Evolutionary conservation across 805 yeast genomes (phyloP).

Genomic region (Wickerhamiella bombiphila): DNA sequence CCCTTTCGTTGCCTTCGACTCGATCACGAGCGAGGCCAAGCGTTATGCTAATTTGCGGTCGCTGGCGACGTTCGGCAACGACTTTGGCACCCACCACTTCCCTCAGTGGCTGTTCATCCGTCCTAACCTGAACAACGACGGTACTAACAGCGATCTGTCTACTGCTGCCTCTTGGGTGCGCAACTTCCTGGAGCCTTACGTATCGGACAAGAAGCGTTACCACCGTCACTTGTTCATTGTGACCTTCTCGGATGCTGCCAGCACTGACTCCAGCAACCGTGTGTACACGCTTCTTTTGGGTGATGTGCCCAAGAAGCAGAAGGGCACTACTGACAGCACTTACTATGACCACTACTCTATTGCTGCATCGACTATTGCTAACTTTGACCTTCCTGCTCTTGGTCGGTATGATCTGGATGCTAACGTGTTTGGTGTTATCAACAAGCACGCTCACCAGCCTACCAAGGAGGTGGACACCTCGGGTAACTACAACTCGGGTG

Average conservation of each 20-base stretch:
- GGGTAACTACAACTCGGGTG: conserved; percentile 18
- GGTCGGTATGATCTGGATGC: conserved; percentile 40
- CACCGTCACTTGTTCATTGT: conserved; percentile 35
- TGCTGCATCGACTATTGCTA: conserved; percentile 35
- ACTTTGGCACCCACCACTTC: conserved; percentile 27
- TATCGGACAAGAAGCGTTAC: conserved; percentile 26
- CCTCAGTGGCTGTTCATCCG: conserved; percentile 42
- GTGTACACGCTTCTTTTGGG: conserved; percentile 35
- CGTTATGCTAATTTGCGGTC: conserved; percentile 34
- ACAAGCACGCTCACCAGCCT: conserved; percentile 20
- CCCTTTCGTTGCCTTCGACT: conserved; percentile 33
- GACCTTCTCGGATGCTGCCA: conserved; percentile 38
- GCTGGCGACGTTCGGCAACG: conserved; percentile 31
- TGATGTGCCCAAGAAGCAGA: conserved; percentile 30
- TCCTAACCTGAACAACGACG: conserved; percentile 41
- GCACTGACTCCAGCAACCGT: conserved; percentile 30
- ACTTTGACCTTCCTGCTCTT: conserved; percentile 35
- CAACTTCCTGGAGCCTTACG: conserved; percentile 30
- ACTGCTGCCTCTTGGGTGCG: conserved; percentile 35
- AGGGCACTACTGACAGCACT: conserved; percentile 33
- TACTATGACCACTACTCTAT: conserved; percentile 41
- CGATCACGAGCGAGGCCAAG: conserved; percentile 24
- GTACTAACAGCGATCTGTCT: conserved; percentile 34
- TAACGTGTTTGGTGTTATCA: conserved; percentile 33
- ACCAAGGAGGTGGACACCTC: conserved; percentile 12